Evolutionary conservation across 129 eudicot species (phyloP).

Genomic region (Tagetes erecta): DNA sequence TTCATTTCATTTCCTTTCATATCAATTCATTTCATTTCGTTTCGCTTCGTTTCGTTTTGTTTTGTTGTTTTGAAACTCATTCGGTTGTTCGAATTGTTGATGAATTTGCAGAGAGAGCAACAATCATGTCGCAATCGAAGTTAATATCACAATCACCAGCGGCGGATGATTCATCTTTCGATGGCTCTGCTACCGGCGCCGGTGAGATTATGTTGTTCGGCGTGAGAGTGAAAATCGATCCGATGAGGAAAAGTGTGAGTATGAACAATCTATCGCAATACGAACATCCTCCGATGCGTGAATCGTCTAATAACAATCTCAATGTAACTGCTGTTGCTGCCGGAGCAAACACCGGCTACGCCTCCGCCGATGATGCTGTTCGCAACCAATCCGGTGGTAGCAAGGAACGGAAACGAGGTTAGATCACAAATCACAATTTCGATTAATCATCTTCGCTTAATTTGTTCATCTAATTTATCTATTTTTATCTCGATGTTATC

Average conservation of each 20-base stretch:
- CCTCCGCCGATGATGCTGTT: slow-evolving; percentile 51
- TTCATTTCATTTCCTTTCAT: background rate
- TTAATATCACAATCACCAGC: slow-evolving; percentile 19
- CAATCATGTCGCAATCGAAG: slow-evolving; percentile 30
- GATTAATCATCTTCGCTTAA: too few species aligned
- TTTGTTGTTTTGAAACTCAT: background rate
- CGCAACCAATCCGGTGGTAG: slow-evolving; percentile 25
- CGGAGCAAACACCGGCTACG: slow-evolving; percentile 42
- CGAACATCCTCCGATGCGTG: slow-evolving; percentile 17
- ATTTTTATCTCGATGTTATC: background rate
- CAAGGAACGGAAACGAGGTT: slow-evolving; percentile 60
- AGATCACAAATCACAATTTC: slow-evolving; percentile 37
- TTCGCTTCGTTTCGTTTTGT: background rate
- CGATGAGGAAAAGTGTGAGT: slow-evolving; percentile 64
- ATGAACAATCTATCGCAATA: slow-evolving; percentile 56
- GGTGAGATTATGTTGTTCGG: slow-evolving; percentile 60
- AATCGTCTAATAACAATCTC: slow-evolving; percentile 24
- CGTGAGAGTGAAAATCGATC: slow-evolving; percentile 56
- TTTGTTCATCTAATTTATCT: background rate
- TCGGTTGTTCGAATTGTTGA: background rate
- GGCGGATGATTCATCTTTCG: slow-evolving; percentile 20
- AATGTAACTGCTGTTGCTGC: slow-evolving; percentile 22
- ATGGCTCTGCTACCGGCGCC: slow-evolving; percentile 29
- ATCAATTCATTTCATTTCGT: background rate
- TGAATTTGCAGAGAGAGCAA: background rate